Evolutionary conservation across 2,329 filamentous ascomycete species (phyloP), one percentile per base, ranked within the genome.

Genomic region (Fusarium oxysporum): DNA sequence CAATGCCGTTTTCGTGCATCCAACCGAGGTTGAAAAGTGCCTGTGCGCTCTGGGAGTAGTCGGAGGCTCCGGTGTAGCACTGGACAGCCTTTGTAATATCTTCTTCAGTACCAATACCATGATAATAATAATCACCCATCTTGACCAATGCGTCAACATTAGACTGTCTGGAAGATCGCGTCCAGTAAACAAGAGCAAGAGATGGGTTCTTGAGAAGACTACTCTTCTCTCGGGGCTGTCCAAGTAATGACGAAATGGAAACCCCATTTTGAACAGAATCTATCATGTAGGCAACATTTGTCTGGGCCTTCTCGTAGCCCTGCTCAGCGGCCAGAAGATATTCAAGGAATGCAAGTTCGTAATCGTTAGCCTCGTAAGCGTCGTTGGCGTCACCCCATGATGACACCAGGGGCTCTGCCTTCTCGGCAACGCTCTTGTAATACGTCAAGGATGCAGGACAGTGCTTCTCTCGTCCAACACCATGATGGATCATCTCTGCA

Each of bases 1-100:
- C 94, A 55, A 98, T 87, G 12, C 96, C 96, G 78, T 98, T 98
- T 83, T 99, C 96, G 79, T 99, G 95, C 96, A 99, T 98, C 96
- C 96, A 99, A 9, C 96, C 97, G 19, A 99, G 86, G 78, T 99
- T 98, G 89, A 95, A 99, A 64, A 98, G 90, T 19, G 97, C 96
- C 82, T 99, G 97, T 5, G 96, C 96, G 76, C 94, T 97, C 79
- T 95, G 92, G 75, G 96, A 91, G 67, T 93, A 95, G 79, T 99
- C 96, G 0, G 95, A 95, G 3, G 96, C 96, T 8, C 94, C 93
- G 59, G 93, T 92, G 78, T 99, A 99, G 84, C 96, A 99, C 48
- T 93, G 91, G 1, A 95, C 95, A 10, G 97, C 97, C 81, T 97
- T 97, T 76, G 95, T 92, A 23, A 93, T 85, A 73, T 97, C 93